Base-by-base conservation (phyloP, 768 basidiomycete genomes). In the Chiua virens region DNA sequence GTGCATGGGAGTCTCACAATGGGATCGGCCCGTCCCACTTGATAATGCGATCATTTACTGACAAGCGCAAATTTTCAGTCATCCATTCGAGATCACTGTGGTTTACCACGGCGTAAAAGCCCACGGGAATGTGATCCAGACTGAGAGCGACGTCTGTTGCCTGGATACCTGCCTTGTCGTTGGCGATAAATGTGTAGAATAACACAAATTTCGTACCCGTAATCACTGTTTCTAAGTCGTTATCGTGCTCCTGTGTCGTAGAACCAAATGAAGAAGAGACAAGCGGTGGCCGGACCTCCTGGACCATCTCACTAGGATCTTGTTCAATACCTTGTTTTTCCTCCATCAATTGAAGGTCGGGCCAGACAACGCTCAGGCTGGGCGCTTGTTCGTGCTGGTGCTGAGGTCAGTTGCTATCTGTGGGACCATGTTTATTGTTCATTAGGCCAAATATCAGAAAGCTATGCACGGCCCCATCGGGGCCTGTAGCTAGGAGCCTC, bases 11-110 rank as follows among this genome's bases (percentile, higher is more conserved):
- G 11, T 25, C 42, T 52, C 36, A 44, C 54, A 55, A n/a, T 11
- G 32, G 42, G 4, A 55, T 53, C 15, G 14, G 28, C 8, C 20
- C 51, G 8, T 1, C 11, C 54, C 54, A 55, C 41, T 53, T 51
- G 13, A 53, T 18, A 18, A 15, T 2, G 23, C 34, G 46, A 15
- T 50, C 7, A 15, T 34, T 20, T 37, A 45, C 22, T 8, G 21
- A 39, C 5, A 20, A 21, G 27, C 21, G 34, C 30, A 46, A 25
- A 14, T 42, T 37, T 15, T 35, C 8, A 7, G 51, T 52, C 22
- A 17, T 50, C 49, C 49, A 50, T 39, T 28, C 28, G 15, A 50
- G 28, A 7, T 37, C 43, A 40, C 39, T 11, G 43, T 53, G 43
- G 3, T 43, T 23, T 30, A 55, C 45, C 1, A 28, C 20, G 5